These are phyloP conservation scores for Venturiaceae sp. DNA, from an alignment of 2,329 filamentous ascomycete species.

Conservation along the genomic window DNA sequence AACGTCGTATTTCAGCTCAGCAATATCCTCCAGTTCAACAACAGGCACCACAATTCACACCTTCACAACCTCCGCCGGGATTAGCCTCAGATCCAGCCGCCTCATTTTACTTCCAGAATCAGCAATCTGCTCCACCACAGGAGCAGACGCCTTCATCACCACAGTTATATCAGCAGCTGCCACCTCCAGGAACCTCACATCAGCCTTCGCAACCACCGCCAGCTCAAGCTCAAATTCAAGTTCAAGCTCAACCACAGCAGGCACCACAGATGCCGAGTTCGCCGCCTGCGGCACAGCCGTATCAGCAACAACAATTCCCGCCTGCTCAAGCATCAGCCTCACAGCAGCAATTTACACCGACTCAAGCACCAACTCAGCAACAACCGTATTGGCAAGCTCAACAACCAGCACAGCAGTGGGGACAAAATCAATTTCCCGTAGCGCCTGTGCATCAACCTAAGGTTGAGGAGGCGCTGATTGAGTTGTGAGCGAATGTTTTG, in stretches of 20 bases:
- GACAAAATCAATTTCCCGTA: conserved; percentile 14
- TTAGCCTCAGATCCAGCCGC: neutral
- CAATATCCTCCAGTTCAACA: conserved; percentile 21
- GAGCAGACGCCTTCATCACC: conserved; percentile 12
- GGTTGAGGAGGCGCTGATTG: conserved; percentile 69
- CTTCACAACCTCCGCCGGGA: conserved; percentile 19
- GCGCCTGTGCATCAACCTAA: conserved; percentile 28
- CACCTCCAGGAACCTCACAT: neutral
- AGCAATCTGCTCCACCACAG: conserved; percentile 11
- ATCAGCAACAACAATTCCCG: conserved; percentile 16
- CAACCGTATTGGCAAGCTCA: conserved; percentile 13
- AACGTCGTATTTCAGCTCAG: conserved; percentile 22
- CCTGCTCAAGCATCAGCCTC: conserved; percentile 23
- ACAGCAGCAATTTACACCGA: conserved; percentile 19
- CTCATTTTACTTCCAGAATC: conserved; percentile 11
- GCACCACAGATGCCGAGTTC: conserved; percentile 10
- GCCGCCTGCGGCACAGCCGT: conserved; percentile 11
- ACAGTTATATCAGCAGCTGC: neutral
- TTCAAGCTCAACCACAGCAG: conserved; percentile 14
- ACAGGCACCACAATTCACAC: conserved; percentile 19
- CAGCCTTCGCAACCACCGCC: conserved; percentile 1
- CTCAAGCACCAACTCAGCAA: conserved; percentile 19
- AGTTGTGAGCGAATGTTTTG: conserved; percentile 42
- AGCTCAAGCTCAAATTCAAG: neutral
- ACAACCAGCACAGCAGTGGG: conserved; percentile 11